A percentile compares a stretch with the other conserved stretches of the same genome.
These are phyloP conservation scores for Chrysoporthe deuterocubensis DNA, from an alignment of 2,329 filamentous ascomycete species.

Conservation along the genomic window DNA sequence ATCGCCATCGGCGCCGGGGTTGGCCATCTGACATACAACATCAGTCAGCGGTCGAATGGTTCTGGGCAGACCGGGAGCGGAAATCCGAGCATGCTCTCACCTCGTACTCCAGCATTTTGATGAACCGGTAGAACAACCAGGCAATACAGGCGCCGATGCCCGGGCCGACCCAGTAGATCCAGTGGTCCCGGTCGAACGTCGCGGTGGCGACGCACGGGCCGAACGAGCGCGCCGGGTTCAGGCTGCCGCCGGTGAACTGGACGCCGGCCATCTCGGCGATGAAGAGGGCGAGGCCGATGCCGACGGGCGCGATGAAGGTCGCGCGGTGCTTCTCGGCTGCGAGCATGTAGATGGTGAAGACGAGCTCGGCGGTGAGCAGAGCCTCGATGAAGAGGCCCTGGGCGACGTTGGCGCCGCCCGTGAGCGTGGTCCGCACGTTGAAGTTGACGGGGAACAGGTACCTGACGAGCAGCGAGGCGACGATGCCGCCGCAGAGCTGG, in stretches of 20 bases:
- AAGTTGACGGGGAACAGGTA: constrained; percentile 49
- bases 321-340: constrained; percentile 54
- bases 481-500: constrained; percentile 54
- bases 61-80: too few relatives aligned
- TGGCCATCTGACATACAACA: constrained; percentile 43
- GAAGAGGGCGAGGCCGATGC: constrained; percentile 52
- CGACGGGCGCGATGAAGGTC: constrained; percentile 53
- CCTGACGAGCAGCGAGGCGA: constrained; percentile 47
- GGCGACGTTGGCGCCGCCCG: constrained; percentile 43
- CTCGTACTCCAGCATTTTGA: constrained; percentile 47
- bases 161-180: constrained; percentile 52
- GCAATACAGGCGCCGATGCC: constrained; percentile 41
- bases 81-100: constrained; percentile 25
- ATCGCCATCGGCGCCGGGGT: constrained; percentile 51
- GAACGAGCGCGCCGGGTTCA: constrained; percentile 32
- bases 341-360: constrained; percentile 57
- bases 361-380: constrained; percentile 51
- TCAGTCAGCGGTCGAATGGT: background rate
- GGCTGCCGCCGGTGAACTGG: constrained; percentile 49
- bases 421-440: constrained; percentile 47
- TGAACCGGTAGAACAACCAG: constrained; percentile 44
- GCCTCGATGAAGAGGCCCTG: constrained; percentile 57
- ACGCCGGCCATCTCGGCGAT: constrained; percentile 51
- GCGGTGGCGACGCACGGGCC: constrained; percentile 49
- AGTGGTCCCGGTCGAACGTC: constrained; percentile 44